Conservation (phyloP, 129 eudicot genomes). For the Pittosporum tobira region DNA sequence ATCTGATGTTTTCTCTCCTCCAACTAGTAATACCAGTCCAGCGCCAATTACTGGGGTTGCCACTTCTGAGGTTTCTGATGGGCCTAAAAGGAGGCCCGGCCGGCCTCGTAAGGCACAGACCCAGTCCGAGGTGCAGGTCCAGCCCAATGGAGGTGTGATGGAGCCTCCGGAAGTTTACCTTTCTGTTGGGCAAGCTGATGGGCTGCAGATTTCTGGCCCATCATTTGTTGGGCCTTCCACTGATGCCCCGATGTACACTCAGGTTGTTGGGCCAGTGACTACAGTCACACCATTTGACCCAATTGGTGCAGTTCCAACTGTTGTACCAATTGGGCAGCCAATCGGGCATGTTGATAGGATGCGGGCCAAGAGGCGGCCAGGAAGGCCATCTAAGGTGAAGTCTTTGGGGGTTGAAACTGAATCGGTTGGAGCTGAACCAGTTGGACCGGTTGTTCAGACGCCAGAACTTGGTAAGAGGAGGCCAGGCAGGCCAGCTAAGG, state of each 20-base stretch:
- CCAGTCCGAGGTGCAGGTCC: no score
- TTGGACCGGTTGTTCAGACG: conserved; percentile 39
- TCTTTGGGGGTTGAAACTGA: not conserved
- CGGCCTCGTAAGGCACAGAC: conserved; percentile 49
- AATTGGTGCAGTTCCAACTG: not conserved
- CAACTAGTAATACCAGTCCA: not conserved
- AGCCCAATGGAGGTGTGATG: not conserved
- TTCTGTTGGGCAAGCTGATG: conserved; percentile 5
- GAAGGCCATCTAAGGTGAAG: not conserved
- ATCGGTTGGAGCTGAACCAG: not conserved
- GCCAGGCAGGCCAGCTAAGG: not conserved
- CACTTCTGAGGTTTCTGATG: conserved; percentile 10
- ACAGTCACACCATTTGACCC: not conserved
- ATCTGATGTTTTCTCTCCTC: conserved; percentile 31
- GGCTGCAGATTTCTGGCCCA: conserved; percentile 8
- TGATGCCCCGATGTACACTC: no score
- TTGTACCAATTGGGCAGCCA: conserved; percentile 6
- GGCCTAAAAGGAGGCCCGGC: conserved; percentile 32
- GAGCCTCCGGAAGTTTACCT: not conserved
- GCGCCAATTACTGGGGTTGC: not conserved
- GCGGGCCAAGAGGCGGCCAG: not conserved
- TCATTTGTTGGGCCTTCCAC: no score
- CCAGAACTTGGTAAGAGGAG: no score
- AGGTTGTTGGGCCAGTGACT: conserved; percentile 1
- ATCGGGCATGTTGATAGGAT: not conserved